These are phyloP conservation scores for Penicillium concentricum DNA, from an alignment of 2,329 filamentous ascomycete genomes.

Conservation along the genomic window DNA sequence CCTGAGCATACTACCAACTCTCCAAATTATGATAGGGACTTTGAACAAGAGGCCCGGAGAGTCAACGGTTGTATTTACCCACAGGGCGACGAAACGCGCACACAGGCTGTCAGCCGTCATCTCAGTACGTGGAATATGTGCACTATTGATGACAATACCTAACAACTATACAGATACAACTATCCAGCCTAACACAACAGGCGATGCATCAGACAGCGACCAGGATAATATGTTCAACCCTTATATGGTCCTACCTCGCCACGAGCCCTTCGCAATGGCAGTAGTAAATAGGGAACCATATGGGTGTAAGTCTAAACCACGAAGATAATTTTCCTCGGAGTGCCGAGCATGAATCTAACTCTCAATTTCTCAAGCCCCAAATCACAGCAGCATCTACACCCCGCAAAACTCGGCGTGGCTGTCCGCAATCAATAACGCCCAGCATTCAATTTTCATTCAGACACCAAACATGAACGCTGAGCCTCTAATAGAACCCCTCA, in stretches of 20 bases:
- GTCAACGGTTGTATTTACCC: slow-evolving; percentile 59
- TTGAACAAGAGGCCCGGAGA: slow-evolving; percentile 61
- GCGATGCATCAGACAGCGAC: slow-evolving; percentile 55
- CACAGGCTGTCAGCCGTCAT: slow-evolving; percentile 62
- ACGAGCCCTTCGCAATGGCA: slow-evolving; percentile 66
- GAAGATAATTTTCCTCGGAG: background rate
- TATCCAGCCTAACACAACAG: slow-evolving; percentile 51
- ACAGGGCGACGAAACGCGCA: slow-evolving; percentile 51
- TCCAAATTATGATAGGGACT: slow-evolving; percentile 63
- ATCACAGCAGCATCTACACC: slow-evolving; percentile 59
- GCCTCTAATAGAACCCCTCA: slow-evolving; percentile 62
- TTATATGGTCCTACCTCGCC: slow-evolving; percentile 57
- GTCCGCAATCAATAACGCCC: slow-evolving; percentile 65
- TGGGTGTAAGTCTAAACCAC: slow-evolving; percentile 43
- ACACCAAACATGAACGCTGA: slow-evolving; percentile 74
- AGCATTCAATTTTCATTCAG: slow-evolving; percentile 69
- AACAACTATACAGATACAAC: slow-evolving; percentile 48
- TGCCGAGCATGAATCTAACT: background rate
- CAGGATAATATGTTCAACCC: slow-evolving; percentile 63
- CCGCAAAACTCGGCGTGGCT: slow-evolving; percentile 77
- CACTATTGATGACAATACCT: background rate
- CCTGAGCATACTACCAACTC: slow-evolving; percentile 59
- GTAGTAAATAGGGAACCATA: slow-evolving; percentile 69
- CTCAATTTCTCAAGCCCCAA: slow-evolving; percentile 44
- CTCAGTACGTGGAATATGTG: slow-evolving; percentile 48